Conservation (phyloP, 805 yeast genomes). For the Lipomyces yamanashiensis region DNA sequence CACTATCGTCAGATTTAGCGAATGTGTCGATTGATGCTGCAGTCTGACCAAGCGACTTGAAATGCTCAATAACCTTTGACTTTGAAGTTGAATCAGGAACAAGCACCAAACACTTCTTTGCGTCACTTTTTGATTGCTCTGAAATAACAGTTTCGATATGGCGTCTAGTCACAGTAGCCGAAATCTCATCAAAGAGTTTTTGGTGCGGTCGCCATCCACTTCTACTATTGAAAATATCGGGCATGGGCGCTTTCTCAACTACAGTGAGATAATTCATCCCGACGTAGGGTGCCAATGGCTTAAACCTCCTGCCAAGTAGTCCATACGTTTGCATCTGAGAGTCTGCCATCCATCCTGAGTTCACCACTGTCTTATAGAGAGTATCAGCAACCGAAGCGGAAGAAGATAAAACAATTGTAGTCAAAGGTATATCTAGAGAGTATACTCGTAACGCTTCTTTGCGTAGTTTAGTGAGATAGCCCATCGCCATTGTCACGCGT, state of each 20-base stretch:
- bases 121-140: not conserved
- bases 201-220: not conserved
- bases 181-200: not conserved
- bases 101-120: slow-evolving; percentile 21
- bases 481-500: slow-evolving; percentile 13
- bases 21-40: not conserved
- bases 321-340: slow-evolving; percentile 7
- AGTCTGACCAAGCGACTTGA: not conserved
- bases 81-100: slow-evolving; percentile 27
- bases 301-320: not conserved
- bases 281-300: not conserved
- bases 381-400: slow-evolving; percentile 6
- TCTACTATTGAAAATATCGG: no score
- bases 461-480: slow-evolving; percentile 9
- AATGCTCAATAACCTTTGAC: not conserved
- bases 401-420: slow-evolving; percentile 14
- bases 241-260: not conserved
- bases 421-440: slow-evolving; percentile 20
- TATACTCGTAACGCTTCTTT: slow-evolving; percentile 9
- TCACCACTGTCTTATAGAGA: slow-evolving; percentile 3
- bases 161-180: slow-evolving; percentile 6
- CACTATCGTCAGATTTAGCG: not conserved
- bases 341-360: not conserved
- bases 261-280: not conserved
- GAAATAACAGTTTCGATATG: slow-evolving; percentile 8